Evolutionary conservation across 2,329 filamentous ascomycete genomes (phyloP).

Genomic region (Cladosporium sp.): DNA sequence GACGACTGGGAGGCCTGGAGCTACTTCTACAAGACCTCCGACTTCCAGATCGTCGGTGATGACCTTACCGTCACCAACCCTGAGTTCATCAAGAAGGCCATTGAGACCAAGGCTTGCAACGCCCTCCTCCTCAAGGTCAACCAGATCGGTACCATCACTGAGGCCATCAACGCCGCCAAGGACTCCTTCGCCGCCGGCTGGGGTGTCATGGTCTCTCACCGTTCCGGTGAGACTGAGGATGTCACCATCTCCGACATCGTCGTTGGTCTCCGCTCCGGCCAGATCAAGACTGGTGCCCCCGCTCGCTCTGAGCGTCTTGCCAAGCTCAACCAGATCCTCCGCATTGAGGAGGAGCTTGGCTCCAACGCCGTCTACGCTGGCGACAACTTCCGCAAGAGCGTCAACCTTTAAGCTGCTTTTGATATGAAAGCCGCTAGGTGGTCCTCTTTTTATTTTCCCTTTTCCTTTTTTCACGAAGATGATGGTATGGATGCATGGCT

Average conservation of each 20-base stretch:
- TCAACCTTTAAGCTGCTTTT: slow-evolving; percentile 63
- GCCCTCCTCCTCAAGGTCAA: slow-evolving; percentile 98
- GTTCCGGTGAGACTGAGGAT: slow-evolving; percentile 96
- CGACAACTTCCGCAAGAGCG: slow-evolving; percentile 81
- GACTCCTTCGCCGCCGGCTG: slow-evolving; percentile 92
- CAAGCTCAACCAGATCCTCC: slow-evolving; percentile 99
- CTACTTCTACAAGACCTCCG: slow-evolving; percentile 99
- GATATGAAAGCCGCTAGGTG: neutral
- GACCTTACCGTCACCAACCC: slow-evolving; percentile 99
- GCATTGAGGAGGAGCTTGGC: slow-evolving; percentile 98
- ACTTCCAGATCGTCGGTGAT: slow-evolving; percentile 98
- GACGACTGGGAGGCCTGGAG: slow-evolving; percentile 99
- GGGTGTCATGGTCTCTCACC: slow-evolving; percentile 99
- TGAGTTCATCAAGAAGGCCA: slow-evolving; percentile 98
- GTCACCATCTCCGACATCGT: slow-evolving; percentile 98
- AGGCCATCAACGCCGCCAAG: slow-evolving; percentile 99
- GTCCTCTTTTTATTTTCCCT: neutral
- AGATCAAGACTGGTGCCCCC: slow-evolving; percentile 99
- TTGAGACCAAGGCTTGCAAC: slow-evolving; percentile 98
- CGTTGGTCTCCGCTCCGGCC: slow-evolving; percentile 89
- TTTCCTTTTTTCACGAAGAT: slow-evolving; percentile 8
- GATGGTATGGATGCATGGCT: slow-evolving; percentile 11
- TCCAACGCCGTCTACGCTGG: slow-evolving; percentile 88
- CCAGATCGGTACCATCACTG: slow-evolving; percentile 98
- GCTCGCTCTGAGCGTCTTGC: slow-evolving; percentile 95